phyloP scores from a whole-genome alignment of 768 basidiomycete species.

The Russula earlei region DNA sequence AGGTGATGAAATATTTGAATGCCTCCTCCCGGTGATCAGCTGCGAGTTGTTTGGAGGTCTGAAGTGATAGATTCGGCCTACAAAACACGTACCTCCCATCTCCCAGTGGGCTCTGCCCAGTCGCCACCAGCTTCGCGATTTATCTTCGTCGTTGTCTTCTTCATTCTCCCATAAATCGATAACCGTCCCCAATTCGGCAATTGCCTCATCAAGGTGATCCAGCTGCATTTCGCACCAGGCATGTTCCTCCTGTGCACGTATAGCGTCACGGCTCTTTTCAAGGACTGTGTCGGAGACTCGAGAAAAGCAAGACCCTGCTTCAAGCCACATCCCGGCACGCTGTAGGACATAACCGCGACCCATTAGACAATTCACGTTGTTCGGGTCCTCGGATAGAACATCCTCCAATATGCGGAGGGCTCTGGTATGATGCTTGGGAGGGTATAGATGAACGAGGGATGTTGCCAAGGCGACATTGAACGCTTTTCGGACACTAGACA shows the following conservation, averaged over 20 bases:
- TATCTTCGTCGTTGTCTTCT: constrained; percentile 43
- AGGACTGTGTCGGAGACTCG: constrained; percentile 41
- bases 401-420: constrained; percentile 69
- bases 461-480: constrained; percentile 67
- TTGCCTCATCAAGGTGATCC: constrained; percentile 37
- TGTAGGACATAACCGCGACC: constrained; percentile 68
- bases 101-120: constrained; percentile 72
- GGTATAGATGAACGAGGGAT: constrained; percentile 73
- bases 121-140: constrained; percentile 78
- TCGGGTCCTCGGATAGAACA: constrained; percentile 52
- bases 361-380: constrained; percentile 59
- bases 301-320: constrained; percentile 55
- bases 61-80: background rate
- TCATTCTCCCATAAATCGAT: constrained; percentile 35
- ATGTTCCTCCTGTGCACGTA: constrained; percentile 69
- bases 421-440: constrained; percentile 81
- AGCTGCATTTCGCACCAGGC: constrained; percentile 75
- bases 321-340: constrained; percentile 52
- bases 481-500: constrained; percentile 48
- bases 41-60: constrained; percentile 21
- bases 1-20: constrained; percentile 68
- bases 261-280: constrained; percentile 36
- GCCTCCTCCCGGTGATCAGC: constrained; percentile 49
- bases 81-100: constrained; percentile 45
- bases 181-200: constrained; percentile 40